Conservation (phyloP, 2,329 filamentous ascomycete species). For the Tetracladium maxilliforme region DNA sequence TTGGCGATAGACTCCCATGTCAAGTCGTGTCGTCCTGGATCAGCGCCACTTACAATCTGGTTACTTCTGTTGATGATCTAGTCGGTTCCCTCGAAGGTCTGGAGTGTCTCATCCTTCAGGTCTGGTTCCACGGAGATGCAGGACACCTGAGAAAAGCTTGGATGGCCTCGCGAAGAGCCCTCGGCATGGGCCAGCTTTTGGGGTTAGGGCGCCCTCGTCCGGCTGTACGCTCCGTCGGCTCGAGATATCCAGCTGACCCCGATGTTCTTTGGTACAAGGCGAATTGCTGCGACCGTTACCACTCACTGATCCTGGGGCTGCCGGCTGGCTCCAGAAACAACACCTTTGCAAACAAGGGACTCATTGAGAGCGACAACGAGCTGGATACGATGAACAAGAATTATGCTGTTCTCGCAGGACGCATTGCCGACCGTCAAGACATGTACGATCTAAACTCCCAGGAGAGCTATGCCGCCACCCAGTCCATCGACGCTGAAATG, state of each 20-base stretch:
- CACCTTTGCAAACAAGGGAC: conserved; percentile 17
- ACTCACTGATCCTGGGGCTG: conserved; percentile 30
- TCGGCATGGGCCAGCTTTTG: conserved; percentile 31
- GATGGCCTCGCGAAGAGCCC: conserved; percentile 27
- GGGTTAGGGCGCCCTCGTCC: conserved; percentile 31
- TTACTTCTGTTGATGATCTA: conserved; percentile 31
- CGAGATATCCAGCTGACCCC: conserved; percentile 18
- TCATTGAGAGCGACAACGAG: conserved; percentile 15
- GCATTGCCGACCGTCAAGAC: conserved; percentile 23
- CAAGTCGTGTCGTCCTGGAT: too few species aligned
- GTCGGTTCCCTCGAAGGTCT: conserved; percentile 31
- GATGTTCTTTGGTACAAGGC: conserved; percentile 29
- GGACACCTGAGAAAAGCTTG: conserved; percentile 34
- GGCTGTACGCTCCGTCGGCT: conserved; percentile 12
- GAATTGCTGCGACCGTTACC: conserved; percentile 26
- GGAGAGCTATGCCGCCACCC: conserved; percentile 12
- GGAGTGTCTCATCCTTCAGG: conserved; percentile 33
- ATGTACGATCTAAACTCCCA: conserved; percentile 8
- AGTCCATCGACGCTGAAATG: conserved; percentile 17
- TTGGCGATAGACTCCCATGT: too few species aligned
- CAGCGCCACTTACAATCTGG: too few species aligned
- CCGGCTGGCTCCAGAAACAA: conserved; percentile 25
- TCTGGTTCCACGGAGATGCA: conserved; percentile 26
- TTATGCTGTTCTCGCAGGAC: conserved; percentile 21
- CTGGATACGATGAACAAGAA: conserved; percentile 28